Evolutionary conservation across 202 grass and related monocot genomes (phyloP), one percentile per base, ranked within the genome.

Genomic region (Elaeis oleifera): DNA sequence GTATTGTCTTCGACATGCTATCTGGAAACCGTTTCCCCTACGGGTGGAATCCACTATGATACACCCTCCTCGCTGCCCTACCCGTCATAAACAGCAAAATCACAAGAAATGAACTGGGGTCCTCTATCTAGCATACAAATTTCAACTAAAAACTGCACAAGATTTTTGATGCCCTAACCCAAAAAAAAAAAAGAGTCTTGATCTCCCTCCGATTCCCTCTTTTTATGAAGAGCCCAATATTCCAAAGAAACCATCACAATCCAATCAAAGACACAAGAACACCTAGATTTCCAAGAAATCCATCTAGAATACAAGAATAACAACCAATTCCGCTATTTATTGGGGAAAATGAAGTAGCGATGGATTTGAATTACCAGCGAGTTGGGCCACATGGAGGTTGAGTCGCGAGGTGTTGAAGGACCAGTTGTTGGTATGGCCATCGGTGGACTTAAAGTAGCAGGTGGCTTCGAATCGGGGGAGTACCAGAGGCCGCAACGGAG

Each of bases 401-500:
- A 96, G 81, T 49, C 92, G 87, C 6, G 87, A 62, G 2, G 84
- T 89, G 39, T 66, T 88, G 76, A 96, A 96, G n/a, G 79, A 75
- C 81, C 84, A 97, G 57, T 97, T 97, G 18, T 89, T 89, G 44
- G 82, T 80, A 51, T 97, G 92, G 0, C 87, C 92, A 29, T 97
- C 92, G 22, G 92, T 89, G 59, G 92, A 97, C 58, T 97, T 97
- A 59, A 97, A 97, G 64, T 97, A 91, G 80, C 87, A 97, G 19
- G 84, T 79, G 50, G 84, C 73, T 3, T 66, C 48, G 54, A 97
- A 78, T 27, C 74, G 15, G 6, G 52, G 50, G 79, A 25, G 64
- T 91, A 97, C 92, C 92, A 97, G 62, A 97, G 87, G 59, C 87
- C 84, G 71, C 92, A 97, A 14, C 92, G 92, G 70, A 97, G 92